phyloP scores from a whole-genome alignment of 2,329 filamentous ascomycete genomes.

The Phialophora tarda region DNA sequence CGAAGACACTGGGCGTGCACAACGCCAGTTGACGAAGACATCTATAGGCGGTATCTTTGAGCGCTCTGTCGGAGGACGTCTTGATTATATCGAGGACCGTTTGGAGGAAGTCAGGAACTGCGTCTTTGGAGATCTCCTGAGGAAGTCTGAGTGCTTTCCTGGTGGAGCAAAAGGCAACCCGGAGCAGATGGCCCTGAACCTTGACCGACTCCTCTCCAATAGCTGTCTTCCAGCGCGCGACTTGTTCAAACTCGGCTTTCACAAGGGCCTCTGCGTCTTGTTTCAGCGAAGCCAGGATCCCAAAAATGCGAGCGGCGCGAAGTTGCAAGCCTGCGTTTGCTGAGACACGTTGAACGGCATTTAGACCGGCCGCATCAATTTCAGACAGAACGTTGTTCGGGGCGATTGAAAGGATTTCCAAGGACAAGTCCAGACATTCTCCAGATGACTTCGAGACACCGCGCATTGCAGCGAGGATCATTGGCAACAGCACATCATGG shows the following conservation, averaged over 20 bases:
- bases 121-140: constrained; percentile 68
- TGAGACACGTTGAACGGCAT: constrained; percentile 43
- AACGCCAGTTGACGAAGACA: constrained; percentile 68
- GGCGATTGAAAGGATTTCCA: constrained; percentile 61
- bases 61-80: constrained; percentile 59
- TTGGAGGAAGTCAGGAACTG: constrained; percentile 67
- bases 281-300: constrained; percentile 74
- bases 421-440: constrained; percentile 56
- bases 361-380: constrained; percentile 13
- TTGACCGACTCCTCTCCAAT: constrained; percentile 65
- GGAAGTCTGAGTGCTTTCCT: constrained; percentile 58
- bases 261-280: constrained; percentile 32
- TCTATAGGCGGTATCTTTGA: constrained; percentile 63
- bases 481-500: constrained; percentile 43
- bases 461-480: constrained; percentile 51
- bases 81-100: constrained; percentile 59
- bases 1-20: constrained; percentile 49
- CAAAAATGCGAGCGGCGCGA: constrained; percentile 72
- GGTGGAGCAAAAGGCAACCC: constrained; percentile 64
- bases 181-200: constrained; percentile 65
- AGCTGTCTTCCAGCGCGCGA: constrained; percentile 60
- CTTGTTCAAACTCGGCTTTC: constrained; percentile 22
- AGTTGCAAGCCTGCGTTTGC: constrained; percentile 73
- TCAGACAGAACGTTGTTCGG: constrained; percentile 51
- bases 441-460: constrained; percentile 49